phyloP scores from a whole-genome alignment of 495 filamentous ascomycete genomes.

The Chlorociboria aeruginascens region DNA sequence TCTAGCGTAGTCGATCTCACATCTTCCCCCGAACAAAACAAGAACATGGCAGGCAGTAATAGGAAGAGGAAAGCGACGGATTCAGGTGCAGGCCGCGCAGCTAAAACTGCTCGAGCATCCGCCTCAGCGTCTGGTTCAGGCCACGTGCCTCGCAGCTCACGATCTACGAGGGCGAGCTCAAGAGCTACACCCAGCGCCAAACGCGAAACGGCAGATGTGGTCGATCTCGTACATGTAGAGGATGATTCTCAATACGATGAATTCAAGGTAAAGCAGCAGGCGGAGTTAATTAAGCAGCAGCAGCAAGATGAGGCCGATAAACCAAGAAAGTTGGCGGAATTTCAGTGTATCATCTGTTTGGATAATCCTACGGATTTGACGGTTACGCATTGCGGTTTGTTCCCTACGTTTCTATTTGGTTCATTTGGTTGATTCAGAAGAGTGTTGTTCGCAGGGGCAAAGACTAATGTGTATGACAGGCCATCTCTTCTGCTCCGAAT shows the following conservation, averaged over 20 bases:
- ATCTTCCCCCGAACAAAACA: slow-evolving; percentile 8
- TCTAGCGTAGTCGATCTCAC: slow-evolving; percentile 21
- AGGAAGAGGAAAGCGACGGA: slow-evolving; percentile 24
- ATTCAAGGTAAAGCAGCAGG: slow-evolving; percentile 30
- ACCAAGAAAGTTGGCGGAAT: slow-evolving; percentile 37
- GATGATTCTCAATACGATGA: slow-evolving; percentile 33
- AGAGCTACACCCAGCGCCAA: background rate
- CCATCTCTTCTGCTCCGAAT: slow-evolving; percentile 77
- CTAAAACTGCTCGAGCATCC: slow-evolving; percentile 11
- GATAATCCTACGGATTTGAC: slow-evolving; percentile 62
- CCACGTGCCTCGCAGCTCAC: background rate
- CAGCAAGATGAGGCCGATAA: slow-evolving; percentile 35
- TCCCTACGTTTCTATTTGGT: background rate
- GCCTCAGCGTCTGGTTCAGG: background rate
- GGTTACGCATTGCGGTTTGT: slow-evolving; percentile 74
- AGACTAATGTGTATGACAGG: slow-evolving; percentile 32
- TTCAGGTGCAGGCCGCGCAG: slow-evolving; percentile 10
- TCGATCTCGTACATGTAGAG: slow-evolving; percentile 52
- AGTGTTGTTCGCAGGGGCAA: background rate
- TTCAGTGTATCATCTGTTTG: slow-evolving; percentile 81
- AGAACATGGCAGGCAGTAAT: slow-evolving; percentile 10
- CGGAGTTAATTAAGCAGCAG: slow-evolving; percentile 37
- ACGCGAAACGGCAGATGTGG: slow-evolving; percentile 31
- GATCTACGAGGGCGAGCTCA: slow-evolving; percentile 1
- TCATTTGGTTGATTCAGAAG: background rate